Evolutionary conservation across 1,284 basidiomycete genomes (phyloP).

Genomic region (Tilletiopsis washingtonensis): DNA sequence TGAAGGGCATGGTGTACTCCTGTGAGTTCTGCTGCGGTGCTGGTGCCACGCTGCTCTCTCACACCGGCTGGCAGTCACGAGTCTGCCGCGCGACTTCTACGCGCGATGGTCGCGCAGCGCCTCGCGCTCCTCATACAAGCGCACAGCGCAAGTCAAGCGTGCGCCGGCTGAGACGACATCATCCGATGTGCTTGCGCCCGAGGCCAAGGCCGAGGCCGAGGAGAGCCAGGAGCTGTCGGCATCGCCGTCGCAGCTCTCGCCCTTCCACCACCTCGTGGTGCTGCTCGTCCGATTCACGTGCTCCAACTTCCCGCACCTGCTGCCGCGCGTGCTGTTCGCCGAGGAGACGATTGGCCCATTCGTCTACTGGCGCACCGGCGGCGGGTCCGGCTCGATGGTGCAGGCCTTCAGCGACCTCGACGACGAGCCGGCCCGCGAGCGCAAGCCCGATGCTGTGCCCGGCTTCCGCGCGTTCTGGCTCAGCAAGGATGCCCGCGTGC

Average conservation of each 20-base stretch:
- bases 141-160: too few relatives aligned
- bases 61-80: background rate
- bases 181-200: too few relatives aligned
- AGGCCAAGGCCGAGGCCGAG: too few relatives aligned
- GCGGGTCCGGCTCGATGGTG: slow-evolving; percentile 27
- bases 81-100: slow-evolving; percentile 1
- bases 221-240: too few relatives aligned
- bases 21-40: slow-evolving; percentile 7
- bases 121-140: too few relatives aligned
- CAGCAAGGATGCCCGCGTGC: slow-evolving; percentile 14
- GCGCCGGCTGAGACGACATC: too few relatives aligned
- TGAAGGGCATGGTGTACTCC: slow-evolving; percentile 13
- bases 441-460: slow-evolving; percentile 5
- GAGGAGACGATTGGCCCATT: slow-evolving; percentile 43
- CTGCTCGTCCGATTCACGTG: slow-evolving; percentile 38
- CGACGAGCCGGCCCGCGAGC: background rate
- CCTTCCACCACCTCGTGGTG: slow-evolving; percentile 39
- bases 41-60: background rate
- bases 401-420: slow-evolving; percentile 20
- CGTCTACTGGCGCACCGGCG: slow-evolving; percentile 43
- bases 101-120: too few relatives aligned
- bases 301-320: slow-evolving; percentile 36
- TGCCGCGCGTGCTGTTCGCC: slow-evolving; percentile 40
- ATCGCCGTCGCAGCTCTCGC: slow-evolving; percentile 15
- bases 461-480: slow-evolving; percentile 41